Evolutionary conservation across 2,329 filamentous ascomycete species (phyloP), one percentile per base, ranked within the genome.

Genomic region (Pseudogymnoascus sp.): DNA sequence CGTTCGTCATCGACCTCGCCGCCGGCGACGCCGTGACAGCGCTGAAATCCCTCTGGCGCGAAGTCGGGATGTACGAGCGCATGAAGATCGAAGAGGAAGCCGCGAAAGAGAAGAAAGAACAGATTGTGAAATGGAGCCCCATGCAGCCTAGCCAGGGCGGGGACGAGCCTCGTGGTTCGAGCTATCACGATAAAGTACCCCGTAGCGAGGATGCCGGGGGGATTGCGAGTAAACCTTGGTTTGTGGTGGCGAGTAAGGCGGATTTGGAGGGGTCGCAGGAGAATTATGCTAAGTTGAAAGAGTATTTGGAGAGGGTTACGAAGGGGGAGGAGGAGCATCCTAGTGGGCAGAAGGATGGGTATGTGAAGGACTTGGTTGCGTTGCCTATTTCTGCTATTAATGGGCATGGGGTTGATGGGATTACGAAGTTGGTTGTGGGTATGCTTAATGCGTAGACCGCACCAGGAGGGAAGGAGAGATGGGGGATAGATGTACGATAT

Each of bases 151-250:
- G 74, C 83, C 35, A 74, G 75, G 23, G 76, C n/a, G n/a, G 35
- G 49, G n/a, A 55, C 2, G 49, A 55, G 3, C 5, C 18, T 8
- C 25, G 49, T 12, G 49, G 49, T n/a, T 55, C 49, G 28, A 55
- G 49, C 63, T 31, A 64, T 9, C 38, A 69, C 64, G 2, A 67
- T 66, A 21, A 68, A 40, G 25, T 62, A 3, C 45, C 61, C 12
- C 52, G 68, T 67, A 14, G 67, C 69, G 14, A 69, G 66, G 60
- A 70, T 69, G 4, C 61, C 70, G 11, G 65, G 62, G 21, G 68
- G 49, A 96, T 97, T 67, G 89, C 90, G n/a, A 85, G 84, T 35
- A 99, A 99, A 77, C 93, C 95, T 0, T 99, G 95, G 95, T 95
- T 96, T 70, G 93, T 97, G 4, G 87, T 97, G 45, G 93, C 91